phyloP scores from a whole-genome alignment of 371 early-diverging fungal genomes.

The Rozella allomycis region DNA sequence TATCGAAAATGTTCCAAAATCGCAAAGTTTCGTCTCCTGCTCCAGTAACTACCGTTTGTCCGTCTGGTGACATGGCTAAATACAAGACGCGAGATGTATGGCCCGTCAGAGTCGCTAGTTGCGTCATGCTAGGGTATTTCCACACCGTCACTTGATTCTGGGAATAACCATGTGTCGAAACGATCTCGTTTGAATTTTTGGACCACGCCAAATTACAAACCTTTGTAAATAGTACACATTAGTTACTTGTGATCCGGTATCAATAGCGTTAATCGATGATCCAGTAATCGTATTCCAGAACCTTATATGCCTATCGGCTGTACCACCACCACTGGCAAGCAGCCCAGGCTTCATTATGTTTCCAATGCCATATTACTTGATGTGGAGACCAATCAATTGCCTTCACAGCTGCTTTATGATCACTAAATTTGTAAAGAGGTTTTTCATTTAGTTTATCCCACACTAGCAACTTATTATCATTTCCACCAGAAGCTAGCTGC shows the following conservation, averaged over 20 bases:
- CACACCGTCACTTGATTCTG: conserved; percentile 39
- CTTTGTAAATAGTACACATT: conserved; percentile 7
- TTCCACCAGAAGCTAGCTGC: conserved; percentile 42
- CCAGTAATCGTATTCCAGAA: conserved; percentile 28
- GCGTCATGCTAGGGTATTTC: conserved; percentile 13
- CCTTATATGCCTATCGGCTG: conserved; percentile 37
- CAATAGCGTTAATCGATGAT: conserved; percentile 6
- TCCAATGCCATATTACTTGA: conserved; percentile 9
- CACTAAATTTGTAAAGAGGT: conserved; percentile 2
- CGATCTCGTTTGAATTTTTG: conserved; percentile 24
- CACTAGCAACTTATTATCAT: conserved; percentile 39
- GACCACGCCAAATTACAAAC: conserved; percentile 31
- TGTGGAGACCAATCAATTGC: conserved; percentile 46
- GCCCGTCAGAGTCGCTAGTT: conserved; percentile 15
- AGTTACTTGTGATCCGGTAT: conserved; percentile 34
- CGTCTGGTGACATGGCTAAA: conserved; percentile 37
- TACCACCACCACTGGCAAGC: conserved; percentile 36
- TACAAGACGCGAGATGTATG: conserved; percentile 33
- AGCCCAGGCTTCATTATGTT: conserved; percentile 14
- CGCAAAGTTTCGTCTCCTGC: conserved; percentile 44
- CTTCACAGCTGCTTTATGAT: conserved; percentile 41
- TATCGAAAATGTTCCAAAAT: conserved; percentile 14
- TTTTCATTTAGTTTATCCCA: conserved; percentile 17
- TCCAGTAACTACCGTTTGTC: conserved; percentile 34
- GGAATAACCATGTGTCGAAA: conserved; percentile 39